Conservation (phyloP, 495 filamentous ascomycete species). For the Ramalina intermedia region DNA sequence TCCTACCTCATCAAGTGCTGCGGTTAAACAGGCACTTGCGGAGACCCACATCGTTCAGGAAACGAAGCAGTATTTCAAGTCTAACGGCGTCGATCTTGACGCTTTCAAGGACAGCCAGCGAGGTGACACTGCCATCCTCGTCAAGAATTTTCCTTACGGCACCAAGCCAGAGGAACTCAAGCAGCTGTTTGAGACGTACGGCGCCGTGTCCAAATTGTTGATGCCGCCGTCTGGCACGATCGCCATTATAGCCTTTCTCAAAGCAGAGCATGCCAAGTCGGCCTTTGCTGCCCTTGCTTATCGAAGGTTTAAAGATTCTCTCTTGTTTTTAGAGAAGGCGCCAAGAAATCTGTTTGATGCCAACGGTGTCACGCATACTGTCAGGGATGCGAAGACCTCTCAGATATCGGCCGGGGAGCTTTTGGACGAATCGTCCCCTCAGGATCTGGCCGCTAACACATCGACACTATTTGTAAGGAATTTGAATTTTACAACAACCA, state of each 20-base stretch:
- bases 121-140: slow-evolving; percentile 75
- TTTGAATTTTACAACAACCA: slow-evolving; percentile 81
- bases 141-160: slow-evolving; percentile 88
- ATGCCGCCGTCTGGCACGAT: slow-evolving; percentile 90
- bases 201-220: slow-evolving; percentile 58
- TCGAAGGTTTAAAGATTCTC: slow-evolving; percentile 74
- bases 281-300: slow-evolving; percentile 79
- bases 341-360: slow-evolving; percentile 64
- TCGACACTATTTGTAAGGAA: slow-evolving; percentile 85
- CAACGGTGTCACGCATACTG: slow-evolving; percentile 12
- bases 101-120: slow-evolving; percentile 72
- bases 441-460: slow-evolving; percentile 39
- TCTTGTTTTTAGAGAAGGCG: slow-evolving; percentile 87
- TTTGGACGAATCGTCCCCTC: slow-evolving; percentile 32
- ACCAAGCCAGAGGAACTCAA: slow-evolving; percentile 45
- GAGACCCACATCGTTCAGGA: slow-evolving; percentile 95
- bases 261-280: slow-evolving; percentile 58
- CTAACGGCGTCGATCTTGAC: slow-evolving; percentile 78
- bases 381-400: slow-evolving; percentile 27
- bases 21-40: slow-evolving; percentile 89
- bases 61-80: slow-evolving; percentile 76
- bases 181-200: slow-evolving; percentile 37
- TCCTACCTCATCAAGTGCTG: slow-evolving; percentile 83
- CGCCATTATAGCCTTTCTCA: slow-evolving; percentile 76
- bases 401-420: slow-evolving; percentile 41